A percentile compares a stretch with the other conserved stretches of the same genome.
Evolutionary conservation across 192 early-diverging fungal species (phyloP).

Genomic region (Podila clonocystis): DNA sequence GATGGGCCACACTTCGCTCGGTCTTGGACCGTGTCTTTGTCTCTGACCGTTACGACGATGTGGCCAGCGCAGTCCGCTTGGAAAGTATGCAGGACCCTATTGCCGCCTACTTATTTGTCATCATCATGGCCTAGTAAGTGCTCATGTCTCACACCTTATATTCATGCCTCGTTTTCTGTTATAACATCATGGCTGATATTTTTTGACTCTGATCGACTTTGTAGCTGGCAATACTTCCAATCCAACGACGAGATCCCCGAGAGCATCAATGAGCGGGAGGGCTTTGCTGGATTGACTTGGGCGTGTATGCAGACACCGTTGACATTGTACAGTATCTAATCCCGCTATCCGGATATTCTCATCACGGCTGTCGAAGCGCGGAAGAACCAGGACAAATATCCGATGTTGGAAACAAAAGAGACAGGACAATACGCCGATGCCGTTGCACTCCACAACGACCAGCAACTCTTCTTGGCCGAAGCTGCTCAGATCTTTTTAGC

Average conservation of each 20-base stretch:
- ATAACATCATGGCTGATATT: no score
- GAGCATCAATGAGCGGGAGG: constrained; percentile 16
- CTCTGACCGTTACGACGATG: constrained; percentile 12
- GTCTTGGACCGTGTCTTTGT: constrained; percentile 11
- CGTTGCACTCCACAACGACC: background rate
- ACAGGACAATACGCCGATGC: constrained; percentile 15
- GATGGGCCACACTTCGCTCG: constrained; percentile 6
- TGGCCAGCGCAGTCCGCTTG: background rate
- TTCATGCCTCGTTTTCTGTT: no score
- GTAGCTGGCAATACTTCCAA: constrained; percentile 4
- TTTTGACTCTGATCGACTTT: no score
- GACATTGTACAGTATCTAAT: constrained; percentile 6
- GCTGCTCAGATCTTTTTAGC: constrained; percentile 1
- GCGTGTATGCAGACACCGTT: constrained; percentile 7
- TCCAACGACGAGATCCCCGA: constrained; percentile 6
- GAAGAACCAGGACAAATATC: constrained; percentile 12
- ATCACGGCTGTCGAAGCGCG: constrained; percentile 22
- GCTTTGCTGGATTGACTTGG: constrained; percentile 1
- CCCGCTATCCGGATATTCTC: constrained; percentile 14
- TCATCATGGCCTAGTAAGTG: constrained; percentile 25
- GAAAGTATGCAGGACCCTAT: constrained; percentile 23
- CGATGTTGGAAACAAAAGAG: background rate
- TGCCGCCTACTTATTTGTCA: constrained; percentile 6
- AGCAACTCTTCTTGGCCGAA: constrained; percentile 11
- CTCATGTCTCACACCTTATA: no score